Base-by-base conservation (phyloP, 441 rosid genomes). In the Erodium trifolium region DNA sequence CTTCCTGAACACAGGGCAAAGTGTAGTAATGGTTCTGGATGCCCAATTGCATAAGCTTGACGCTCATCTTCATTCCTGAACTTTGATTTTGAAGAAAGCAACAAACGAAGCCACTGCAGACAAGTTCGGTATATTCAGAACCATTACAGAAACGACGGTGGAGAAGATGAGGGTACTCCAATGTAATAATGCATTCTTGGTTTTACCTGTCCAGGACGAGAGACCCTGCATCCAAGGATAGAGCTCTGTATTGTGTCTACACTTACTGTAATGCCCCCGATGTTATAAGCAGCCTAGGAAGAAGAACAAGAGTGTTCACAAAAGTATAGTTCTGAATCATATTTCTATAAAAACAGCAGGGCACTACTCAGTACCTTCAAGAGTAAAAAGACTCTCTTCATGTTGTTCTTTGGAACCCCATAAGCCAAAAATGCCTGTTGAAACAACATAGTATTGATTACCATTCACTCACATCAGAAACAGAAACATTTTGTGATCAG, bases 191-290 rank as follows among this genome's bases (percentile, higher is more conserved):
- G 45, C 9, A 39, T 39, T 39, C 9, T 9, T 39, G 49, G 12
- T 43, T 43, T 43, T 53, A 88, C 98, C 97, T 91, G 97, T 76
- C 92, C 90, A 64, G 98, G 98, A 67, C 92, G 95, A 74, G 89
- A 81, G 86, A 93, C 80, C 69, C 88, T 83, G 78, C 97, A 89
- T 70, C 91, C 82, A 9, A 93, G 92, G 77, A 93, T 87, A 4
- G 88, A 82, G 75, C 74, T 82, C 77, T 86, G 96, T 68, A 89
- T 86, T 0, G 90, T 85, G 73, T 87, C 96, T 4, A 90, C 96
- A 63, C 91, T 91, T 55, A 93, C 75, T 64, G 91, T 89, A 82
- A 86, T 88, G 55, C 98, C 97, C 1, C 98, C 97, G 43, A 93
- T 80, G 23, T 91, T 91, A 73, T 93, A 93, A 16, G 98, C 98